Evolutionary conservation across 371 early-diverging fungal species (phyloP).

Genomic region (Rhizopus delemar): DNA sequence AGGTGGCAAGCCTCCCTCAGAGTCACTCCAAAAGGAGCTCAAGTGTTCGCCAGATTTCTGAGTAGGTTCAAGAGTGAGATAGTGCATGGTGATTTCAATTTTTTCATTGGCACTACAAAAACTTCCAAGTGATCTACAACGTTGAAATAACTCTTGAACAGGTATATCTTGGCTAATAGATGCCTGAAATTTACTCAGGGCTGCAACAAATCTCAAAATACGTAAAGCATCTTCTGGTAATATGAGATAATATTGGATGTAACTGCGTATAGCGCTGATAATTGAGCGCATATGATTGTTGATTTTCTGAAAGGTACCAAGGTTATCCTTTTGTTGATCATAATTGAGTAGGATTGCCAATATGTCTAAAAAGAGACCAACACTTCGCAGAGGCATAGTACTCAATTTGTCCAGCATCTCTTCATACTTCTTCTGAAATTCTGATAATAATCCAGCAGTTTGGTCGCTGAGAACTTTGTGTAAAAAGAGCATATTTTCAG

Average conservation of each 20-base stretch:
- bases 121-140: not conserved
- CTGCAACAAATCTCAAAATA: not conserved
- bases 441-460: not conserved
- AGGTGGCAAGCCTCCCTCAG: not conserved
- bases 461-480: not conserved
- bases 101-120: not conserved
- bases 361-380: slow-evolving; percentile 20
- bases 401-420: not conserved
- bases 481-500: not conserved
- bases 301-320: not conserved
- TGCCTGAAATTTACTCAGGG: not conserved
- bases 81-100: not conserved
- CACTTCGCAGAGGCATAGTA: slow-evolving; percentile 11
- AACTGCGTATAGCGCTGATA: not conserved
- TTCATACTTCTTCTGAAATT: not conserved
- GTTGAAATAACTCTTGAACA: not conserved
- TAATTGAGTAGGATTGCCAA: slow-evolving; percentile 11
- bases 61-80: not conserved
- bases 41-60: not conserved
- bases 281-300: not conserved
- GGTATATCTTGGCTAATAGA: not conserved
- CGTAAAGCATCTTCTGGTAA: not conserved
- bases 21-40: not conserved
- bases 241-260: too few species aligned
- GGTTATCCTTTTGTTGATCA: not conserved